Evolutionary conservation across 1,284 basidiomycete genomes (phyloP).

Genomic region (Microbotryum lychnidis-dioicae): DNA sequence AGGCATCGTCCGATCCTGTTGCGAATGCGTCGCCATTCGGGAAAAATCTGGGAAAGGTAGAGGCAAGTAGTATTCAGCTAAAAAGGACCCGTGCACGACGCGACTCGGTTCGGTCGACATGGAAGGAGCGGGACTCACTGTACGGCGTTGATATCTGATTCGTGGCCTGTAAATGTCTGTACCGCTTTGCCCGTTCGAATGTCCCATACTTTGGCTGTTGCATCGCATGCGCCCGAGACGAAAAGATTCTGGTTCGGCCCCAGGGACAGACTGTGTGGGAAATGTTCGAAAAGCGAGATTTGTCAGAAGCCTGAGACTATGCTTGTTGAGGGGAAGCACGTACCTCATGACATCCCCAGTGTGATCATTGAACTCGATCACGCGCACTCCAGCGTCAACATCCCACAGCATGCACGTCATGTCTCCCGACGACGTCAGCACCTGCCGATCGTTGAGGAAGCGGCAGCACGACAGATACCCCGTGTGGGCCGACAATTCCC

Average conservation of each 20-base stretch:
- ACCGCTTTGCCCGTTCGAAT: slow-evolving; percentile 92
- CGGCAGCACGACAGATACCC: slow-evolving; percentile 97
- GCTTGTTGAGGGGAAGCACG: slow-evolving; percentile 26
- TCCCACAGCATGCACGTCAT: slow-evolving; percentile 99
- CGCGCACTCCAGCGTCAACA: slow-evolving; percentile 88
- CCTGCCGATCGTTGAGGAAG: slow-evolving; percentile 96
- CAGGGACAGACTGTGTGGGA: slow-evolving; percentile 69
- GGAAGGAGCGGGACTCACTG: slow-evolving; percentile 54
- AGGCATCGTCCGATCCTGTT: slow-evolving; percentile 97
- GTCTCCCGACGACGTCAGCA: slow-evolving; percentile 92
- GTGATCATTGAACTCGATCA: slow-evolving; percentile 96
- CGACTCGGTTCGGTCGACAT: neutral
- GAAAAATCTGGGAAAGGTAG: slow-evolving; percentile 66
- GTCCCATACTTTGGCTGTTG: slow-evolving; percentile 97
- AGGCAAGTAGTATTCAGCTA: neutral
- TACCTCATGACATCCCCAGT: slow-evolving; percentile 99
- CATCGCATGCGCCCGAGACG: slow-evolving; percentile 96
- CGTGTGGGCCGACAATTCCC: slow-evolving; percentile 91
- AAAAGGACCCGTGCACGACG: neutral
- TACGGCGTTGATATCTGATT: slow-evolving; percentile 98
- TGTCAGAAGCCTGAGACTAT: slow-evolving; percentile 8
- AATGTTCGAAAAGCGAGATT: slow-evolving; percentile 3
- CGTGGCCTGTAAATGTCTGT: slow-evolving; percentile 97
- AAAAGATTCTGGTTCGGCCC: slow-evolving; percentile 91
- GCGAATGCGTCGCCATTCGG: slow-evolving; percentile 98